phyloP scores from a whole-genome alignment of 768 basidiomycete species.

The Leccinum subtestaceum region DNA sequence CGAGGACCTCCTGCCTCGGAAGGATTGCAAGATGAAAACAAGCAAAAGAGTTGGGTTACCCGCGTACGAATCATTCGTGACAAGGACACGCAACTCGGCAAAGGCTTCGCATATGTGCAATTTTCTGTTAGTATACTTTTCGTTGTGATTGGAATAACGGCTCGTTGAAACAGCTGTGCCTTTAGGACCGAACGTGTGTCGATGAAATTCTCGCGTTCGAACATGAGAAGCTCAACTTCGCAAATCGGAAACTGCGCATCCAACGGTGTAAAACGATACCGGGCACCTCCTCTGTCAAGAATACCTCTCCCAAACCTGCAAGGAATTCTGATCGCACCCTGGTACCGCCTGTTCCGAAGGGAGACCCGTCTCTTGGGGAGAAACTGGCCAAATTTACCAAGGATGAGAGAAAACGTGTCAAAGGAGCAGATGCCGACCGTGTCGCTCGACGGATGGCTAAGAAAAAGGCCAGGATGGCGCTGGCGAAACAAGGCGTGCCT shows the following conservation, averaged over 20 bases:
- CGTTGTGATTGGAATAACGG: not conserved
- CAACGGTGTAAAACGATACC: conserved; percentile 84
- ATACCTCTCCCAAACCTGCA: conserved; percentile 2
- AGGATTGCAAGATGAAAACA: conserved; percentile 31
- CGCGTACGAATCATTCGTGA: conserved; percentile 89
- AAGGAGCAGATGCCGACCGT: conserved; percentile 76
- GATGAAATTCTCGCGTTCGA: conserved; percentile 89
- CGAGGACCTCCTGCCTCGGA: conserved; percentile 52
- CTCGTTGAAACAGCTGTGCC: not conserved
- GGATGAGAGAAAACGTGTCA: conserved; percentile 81
- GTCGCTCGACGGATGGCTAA: conserved; percentile 84
- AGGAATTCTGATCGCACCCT: conserved; percentile 2
- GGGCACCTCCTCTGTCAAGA: conserved; percentile 31
- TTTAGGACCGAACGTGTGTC: conserved; percentile 84
- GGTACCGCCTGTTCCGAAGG: conserved; percentile 51
- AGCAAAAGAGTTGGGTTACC: conserved; percentile 62
- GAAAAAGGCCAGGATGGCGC: conserved; percentile 70
- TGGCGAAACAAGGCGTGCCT: conserved; percentile 41
- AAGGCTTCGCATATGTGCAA: conserved; percentile 93
- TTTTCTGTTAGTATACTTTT: conserved; percentile 53
- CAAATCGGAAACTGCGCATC: conserved; percentile 87
- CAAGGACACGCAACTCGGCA: conserved; percentile 88
- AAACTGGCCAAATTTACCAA: conserved; percentile 76
- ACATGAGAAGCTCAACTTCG: conserved; percentile 76
- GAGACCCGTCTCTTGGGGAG: conserved; percentile 79